Evolutionary conservation across 192 early-diverging fungal genomes (phyloP).

Genomic region (Funneliformis geosporum): DNA sequence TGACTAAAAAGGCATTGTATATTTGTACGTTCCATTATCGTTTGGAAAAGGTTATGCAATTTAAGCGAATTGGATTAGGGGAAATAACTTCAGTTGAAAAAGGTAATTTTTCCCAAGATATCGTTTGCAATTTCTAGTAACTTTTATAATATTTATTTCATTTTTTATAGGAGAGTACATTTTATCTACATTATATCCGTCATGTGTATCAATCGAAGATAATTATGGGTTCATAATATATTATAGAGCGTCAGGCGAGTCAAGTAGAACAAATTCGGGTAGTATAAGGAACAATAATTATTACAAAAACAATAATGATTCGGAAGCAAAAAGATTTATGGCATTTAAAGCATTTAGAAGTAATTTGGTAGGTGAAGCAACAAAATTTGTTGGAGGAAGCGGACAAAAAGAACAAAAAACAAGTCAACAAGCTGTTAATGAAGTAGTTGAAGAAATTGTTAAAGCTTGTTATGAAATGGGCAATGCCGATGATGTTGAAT

Average conservation of each 20-base stretch:
- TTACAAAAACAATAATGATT: slow-evolving; percentile 6
- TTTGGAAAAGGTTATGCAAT: slow-evolving; percentile 68
- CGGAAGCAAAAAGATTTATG: slow-evolving; percentile 31
- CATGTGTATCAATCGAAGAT: slow-evolving; percentile 41
- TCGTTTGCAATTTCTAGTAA: background rate
- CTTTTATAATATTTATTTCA: background rate
- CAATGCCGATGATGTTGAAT: slow-evolving; percentile 25
- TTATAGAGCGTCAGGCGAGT: slow-evolving; percentile 51
- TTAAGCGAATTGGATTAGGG: slow-evolving; percentile 59
- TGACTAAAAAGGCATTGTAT: slow-evolving; percentile 66
- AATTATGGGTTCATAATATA: slow-evolving; percentile 55
- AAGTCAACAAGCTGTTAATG: slow-evolving; percentile 36
- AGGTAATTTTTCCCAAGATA: slow-evolving; percentile 42
- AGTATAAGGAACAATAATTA: slow-evolving; percentile 48
- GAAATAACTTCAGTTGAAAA: slow-evolving; percentile 58
- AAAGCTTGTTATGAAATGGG: slow-evolving; percentile 30
- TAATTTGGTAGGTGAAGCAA: slow-evolving; percentile 44
- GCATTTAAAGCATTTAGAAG: slow-evolving; percentile 46
- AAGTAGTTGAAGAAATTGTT: slow-evolving; percentile 41
- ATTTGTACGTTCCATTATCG: slow-evolving; percentile 70
- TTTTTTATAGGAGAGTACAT: slow-evolving; percentile 43
- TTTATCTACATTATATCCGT: slow-evolving; percentile 38
- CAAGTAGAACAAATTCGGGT: slow-evolving; percentile 52
- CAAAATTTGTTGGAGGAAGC: slow-evolving; percentile 28
- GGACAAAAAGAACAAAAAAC: slow-evolving; percentile 20